phyloP scores from a whole-genome alignment of 2,329 filamentous ascomycete genomes.

The Dothideomycetes sp. region DNA sequence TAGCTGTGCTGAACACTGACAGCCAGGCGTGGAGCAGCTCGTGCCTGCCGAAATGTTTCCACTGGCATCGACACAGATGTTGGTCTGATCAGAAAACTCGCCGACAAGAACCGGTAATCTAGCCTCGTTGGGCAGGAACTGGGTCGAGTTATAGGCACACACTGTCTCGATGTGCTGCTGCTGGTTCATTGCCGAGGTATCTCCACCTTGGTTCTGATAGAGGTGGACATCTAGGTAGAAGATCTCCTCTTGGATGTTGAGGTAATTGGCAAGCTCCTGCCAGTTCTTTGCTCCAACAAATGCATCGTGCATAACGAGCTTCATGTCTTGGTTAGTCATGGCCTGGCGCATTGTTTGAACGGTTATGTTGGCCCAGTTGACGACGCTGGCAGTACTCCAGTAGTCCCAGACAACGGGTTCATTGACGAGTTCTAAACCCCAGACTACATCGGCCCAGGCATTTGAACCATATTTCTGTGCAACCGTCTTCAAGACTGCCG shows the following conservation, averaged over 20 bases:
- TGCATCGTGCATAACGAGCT: constrained; percentile 51
- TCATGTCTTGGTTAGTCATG: constrained; percentile 21
- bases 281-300: constrained; percentile 44
- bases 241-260: constrained; percentile 42
- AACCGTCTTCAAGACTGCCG: constrained; percentile 49
- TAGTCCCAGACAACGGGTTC: constrained; percentile 42
- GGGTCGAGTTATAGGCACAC: constrained; percentile 58
- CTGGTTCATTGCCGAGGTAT: constrained; percentile 29
- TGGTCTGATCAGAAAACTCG: constrained; percentile 51
- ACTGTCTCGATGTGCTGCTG: constrained; percentile 33
- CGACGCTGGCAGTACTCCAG: constrained; percentile 35
- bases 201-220: constrained; percentile 35
- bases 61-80: constrained; percentile 44
- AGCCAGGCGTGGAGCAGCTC: constrained; percentile 26
- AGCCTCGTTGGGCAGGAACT: constrained; percentile 26
- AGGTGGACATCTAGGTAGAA: constrained; percentile 57
- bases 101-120: constrained; percentile 40
- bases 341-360: constrained; percentile 31
- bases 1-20: constrained; percentile 34
- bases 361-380: constrained; percentile 47
- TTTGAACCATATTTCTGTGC: constrained; percentile 47
- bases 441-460: constrained; percentile 49
- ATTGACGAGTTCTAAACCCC: constrained; percentile 49
- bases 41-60: constrained; percentile 34
- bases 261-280: constrained; percentile 51